Evolutionary conservation across 768 basidiomycete species (phyloP).

Genomic region (Pulveroboletus sp.): DNA sequence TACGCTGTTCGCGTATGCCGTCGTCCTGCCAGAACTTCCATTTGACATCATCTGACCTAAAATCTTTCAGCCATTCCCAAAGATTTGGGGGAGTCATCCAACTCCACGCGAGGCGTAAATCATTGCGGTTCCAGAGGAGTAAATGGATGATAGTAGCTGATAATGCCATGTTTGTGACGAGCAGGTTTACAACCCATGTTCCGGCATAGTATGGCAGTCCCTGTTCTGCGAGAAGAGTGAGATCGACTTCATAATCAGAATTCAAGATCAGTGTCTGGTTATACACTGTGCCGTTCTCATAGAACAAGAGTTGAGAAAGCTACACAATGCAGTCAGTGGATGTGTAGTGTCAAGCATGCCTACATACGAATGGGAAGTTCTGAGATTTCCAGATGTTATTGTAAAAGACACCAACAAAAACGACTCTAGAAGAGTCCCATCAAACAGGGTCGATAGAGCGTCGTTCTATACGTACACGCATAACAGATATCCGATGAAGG

Average conservation of each 20-base stretch:
- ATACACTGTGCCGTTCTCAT: slow-evolving; percentile 50
- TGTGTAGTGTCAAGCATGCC: background rate
- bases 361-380: slow-evolving; percentile 55
- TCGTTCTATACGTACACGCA: slow-evolving; percentile 41
- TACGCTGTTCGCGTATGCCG: slow-evolving; percentile 23
- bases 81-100: slow-evolving; percentile 40
- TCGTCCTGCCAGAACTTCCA: slow-evolving; percentile 35
- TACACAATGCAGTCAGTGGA: slow-evolving; percentile 12
- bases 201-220: slow-evolving; percentile 33
- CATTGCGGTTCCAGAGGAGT: slow-evolving; percentile 51
- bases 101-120: slow-evolving; percentile 44
- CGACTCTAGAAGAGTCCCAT: slow-evolving; percentile 20
- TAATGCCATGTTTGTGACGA: slow-evolving; percentile 26
- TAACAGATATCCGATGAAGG: slow-evolving; percentile 46
- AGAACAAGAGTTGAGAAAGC: slow-evolving; percentile 49
- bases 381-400: slow-evolving; percentile 57
- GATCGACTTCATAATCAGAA: slow-evolving; percentile 50
- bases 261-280: slow-evolving; percentile 54
- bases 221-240: slow-evolving; percentile 42
- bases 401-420: slow-evolving; percentile 37
- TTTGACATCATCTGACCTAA: slow-evolving; percentile 33
- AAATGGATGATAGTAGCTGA: slow-evolving; percentile 53
- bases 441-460: background rate
- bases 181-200: slow-evolving; percentile 22
- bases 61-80: slow-evolving; percentile 21